Percentiles rank a stretch among this genome's conserved stretches.
Evolutionary conservation across 2,329 filamentous ascomycete genomes (phyloP).

Genomic region (Plenodomus lindquistii): DNA sequence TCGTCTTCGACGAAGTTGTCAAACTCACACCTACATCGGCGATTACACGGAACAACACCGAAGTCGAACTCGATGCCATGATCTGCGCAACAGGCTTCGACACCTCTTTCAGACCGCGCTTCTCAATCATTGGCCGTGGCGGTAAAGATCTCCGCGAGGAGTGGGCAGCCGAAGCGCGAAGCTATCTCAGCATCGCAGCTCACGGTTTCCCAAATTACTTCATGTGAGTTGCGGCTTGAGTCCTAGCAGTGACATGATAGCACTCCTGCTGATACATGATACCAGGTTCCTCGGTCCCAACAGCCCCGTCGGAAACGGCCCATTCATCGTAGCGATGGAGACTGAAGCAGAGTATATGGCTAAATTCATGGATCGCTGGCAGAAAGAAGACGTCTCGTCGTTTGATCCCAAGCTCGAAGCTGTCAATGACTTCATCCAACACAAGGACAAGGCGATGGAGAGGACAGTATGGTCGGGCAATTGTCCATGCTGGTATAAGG

Average conservation of each 20-base stretch:
- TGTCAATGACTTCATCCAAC: constrained; percentile 56
- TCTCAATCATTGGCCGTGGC: constrained; percentile 48
- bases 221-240: constrained; percentile 12
- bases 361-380: constrained; percentile 55
- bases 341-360: constrained; percentile 56
- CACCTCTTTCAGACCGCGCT: constrained; percentile 50
- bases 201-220: constrained; percentile 54
- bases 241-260: no score
- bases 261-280: no score
- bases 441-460: constrained; percentile 52
- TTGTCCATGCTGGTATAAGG: constrained; percentile 52
- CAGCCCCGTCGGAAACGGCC: constrained; percentile 49
- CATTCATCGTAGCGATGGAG: constrained; percentile 51
- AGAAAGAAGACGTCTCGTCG: constrained; percentile 53
- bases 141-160: constrained; percentile 50
- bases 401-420: constrained; percentile 51
- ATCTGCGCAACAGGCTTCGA: constrained; percentile 46
- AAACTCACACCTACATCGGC: constrained; percentile 46
- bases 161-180: constrained; percentile 47
- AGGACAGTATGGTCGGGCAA: constrained; percentile 52
- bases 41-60: constrained; percentile 36
- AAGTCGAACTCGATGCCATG: constrained; percentile 42
- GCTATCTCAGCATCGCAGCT: constrained; percentile 53
- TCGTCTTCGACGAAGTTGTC: constrained; percentile 46
- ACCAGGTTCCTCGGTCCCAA: constrained; percentile 46